Evolutionary conservation across 1,139 yeast species (phyloP).

Genomic region (Taiozyma sp.): DNA sequence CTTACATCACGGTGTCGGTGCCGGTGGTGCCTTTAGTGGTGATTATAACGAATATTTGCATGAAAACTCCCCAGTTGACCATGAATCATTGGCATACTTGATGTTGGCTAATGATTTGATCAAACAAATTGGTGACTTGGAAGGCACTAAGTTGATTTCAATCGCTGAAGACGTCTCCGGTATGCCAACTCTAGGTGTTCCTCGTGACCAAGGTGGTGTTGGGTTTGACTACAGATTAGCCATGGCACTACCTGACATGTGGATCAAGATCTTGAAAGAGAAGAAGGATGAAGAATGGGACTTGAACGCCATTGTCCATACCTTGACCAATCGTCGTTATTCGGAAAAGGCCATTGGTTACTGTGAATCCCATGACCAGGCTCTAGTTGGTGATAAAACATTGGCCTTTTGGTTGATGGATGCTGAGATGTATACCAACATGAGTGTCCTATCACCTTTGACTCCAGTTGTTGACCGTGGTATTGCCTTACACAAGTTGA

Average conservation of each 20-base stretch:
- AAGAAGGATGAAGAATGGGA: constrained; percentile 89
- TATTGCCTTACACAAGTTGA: constrained; percentile 83
- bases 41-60: constrained; percentile 90
- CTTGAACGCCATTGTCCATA: constrained; percentile 70
- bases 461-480: constrained; percentile 87
- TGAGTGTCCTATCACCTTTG: constrained; percentile 71
- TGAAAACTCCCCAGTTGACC: constrained; percentile 70
- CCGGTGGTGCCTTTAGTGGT: constrained; percentile 81
- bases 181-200: constrained; percentile 89
- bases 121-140: constrained; percentile 42
- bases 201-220: constrained; percentile 73
- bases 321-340: constrained; percentile 85
- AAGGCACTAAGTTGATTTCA: constrained; percentile 53
- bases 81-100: constrained; percentile 80
- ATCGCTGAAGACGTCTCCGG: constrained; percentile 98
- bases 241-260: constrained; percentile 99
- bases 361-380: constrained; percentile 97
- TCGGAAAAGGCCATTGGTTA: constrained; percentile 89
- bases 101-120: constrained; percentile 85
- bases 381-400: constrained; percentile 94
- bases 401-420: constrained; percentile 98
- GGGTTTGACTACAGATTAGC: constrained; percentile 93
- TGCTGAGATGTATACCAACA: constrained; percentile 95
- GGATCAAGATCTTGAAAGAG: constrained; percentile 92
- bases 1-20: constrained; percentile 86